These are phyloP conservation scores for Tetraselmis chui DNA, from an alignment of 139 green algal species.

Conservation along the genomic window DNA sequence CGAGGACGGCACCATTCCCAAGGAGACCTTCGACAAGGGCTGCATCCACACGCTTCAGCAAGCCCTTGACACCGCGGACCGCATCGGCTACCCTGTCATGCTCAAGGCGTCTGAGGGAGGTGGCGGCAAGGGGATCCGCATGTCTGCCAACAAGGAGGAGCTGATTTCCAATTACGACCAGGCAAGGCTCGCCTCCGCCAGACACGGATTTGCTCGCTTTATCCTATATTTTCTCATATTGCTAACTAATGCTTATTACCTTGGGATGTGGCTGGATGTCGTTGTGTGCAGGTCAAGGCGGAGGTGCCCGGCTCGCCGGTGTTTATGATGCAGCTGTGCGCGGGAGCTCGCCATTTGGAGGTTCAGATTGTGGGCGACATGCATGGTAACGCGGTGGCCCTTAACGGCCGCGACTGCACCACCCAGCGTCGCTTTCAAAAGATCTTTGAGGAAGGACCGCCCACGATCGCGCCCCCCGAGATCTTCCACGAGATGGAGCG, in stretches of 20 bases:
- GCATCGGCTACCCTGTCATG: conserved; percentile 93
- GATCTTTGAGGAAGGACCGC: conserved; percentile 94
- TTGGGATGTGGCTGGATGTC: no score
- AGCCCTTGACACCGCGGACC: conserved; percentile 53
- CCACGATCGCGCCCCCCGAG: conserved; percentile 45
- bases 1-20: conserved; percentile 14
- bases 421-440: conserved; percentile 97
- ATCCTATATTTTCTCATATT: no score
- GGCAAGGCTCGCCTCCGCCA: no score
- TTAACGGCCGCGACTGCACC: conserved; percentile 88
- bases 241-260: no score
- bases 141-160: conserved; percentile 15
- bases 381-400: conserved; percentile 78
- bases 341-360: conserved; percentile 78
- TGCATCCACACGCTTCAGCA: conserved; percentile 68
- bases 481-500: neutral
- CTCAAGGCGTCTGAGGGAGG: conserved; percentile 95
- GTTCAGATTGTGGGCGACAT: conserved; percentile 92
- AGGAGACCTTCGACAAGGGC: conserved; percentile 18
- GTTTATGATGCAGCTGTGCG: conserved; percentile 95
- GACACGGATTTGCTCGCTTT: no score
- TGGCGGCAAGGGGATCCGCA: conserved; percentile 94
- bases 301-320: conserved; percentile 94
- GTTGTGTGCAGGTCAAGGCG: conserved; percentile 74
- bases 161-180: neutral